Base-by-base conservation (phyloP, 441 rosid genomes). In the Sinapis alba region DNA sequence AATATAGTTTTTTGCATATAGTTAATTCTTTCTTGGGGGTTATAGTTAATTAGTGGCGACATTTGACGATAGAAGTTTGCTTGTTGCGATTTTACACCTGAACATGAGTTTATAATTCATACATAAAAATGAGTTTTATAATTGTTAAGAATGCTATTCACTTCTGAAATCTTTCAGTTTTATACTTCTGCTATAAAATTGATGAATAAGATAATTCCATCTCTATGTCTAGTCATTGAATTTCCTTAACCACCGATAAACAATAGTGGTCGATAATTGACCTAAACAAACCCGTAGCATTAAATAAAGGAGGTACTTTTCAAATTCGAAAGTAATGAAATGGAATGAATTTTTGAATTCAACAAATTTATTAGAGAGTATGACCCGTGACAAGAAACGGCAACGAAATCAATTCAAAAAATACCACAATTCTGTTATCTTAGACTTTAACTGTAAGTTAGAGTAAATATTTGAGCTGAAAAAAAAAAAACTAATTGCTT, bases 331-430 rank as follows among this genome's bases (percentile, higher is more conserved):
- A 56, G 32, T 11, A 11, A 28, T 4, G 65, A 16, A 61, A 36
- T 68, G 65, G 38, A 63, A 71, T 65, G 23, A 19, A 20, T 4
- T 16, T 64, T 71, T 71, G 57, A 58, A 34, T 18, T 71, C n/a
- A 47, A 45, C 32, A 65, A 43, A 58, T 65, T 77, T 71, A 77
- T 32, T 45, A 70, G 27, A 9, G 45, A 47, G 23, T 69, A 64
- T 32, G 76, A 71, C 68, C 23, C 43, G 75, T 64, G 72, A 47
- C 72, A 59, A 59, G 9, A 58, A 43, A 43, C n/a, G 50, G 50
- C 50, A 43, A 43, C 5, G 2, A 43, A 43, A 13, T 43, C 50
- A 43, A 43, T 5, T 43, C 18, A 43, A 43, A 43, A 43, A n/a
- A n/a, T n/a, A 41, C 47, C n/a, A 41, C 47, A 41, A 12, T 41